These are phyloP conservation scores for Tulasnella sp. DNA, from an alignment of 768 basidiomycete genomes.

Conservation along the genomic window DNA sequence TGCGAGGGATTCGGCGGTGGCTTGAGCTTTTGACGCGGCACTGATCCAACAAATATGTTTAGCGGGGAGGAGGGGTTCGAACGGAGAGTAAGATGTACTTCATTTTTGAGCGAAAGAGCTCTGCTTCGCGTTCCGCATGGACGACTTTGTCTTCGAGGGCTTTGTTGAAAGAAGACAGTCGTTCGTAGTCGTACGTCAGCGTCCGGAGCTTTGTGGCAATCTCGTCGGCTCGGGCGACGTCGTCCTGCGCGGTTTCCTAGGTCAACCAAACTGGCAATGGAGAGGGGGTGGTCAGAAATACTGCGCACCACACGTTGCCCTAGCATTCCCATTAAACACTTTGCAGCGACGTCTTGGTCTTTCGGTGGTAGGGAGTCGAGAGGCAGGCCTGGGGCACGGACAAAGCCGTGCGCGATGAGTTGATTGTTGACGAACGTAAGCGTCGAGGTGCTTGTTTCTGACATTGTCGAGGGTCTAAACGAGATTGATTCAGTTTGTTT, in stretches of 20 bases:
- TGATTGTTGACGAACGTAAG: conserved; percentile 63
- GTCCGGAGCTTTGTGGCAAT: conserved; percentile 63
- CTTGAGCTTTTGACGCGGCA: conserved; percentile 40
- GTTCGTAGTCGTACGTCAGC: conserved; percentile 69
- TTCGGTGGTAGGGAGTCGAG: conserved; percentile 50
- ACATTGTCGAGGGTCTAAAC: background rate
- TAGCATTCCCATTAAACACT: conserved; percentile 66
- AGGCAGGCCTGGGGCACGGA: conserved; percentile 47
- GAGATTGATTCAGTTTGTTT: too few relatives aligned
- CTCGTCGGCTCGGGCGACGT: conserved; percentile 71
- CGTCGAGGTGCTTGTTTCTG: conserved; percentile 12
- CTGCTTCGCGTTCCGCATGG: conserved; percentile 68
- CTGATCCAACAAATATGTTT: conserved; percentile 25
- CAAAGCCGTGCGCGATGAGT: conserved; percentile 71
- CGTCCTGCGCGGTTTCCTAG: conserved; percentile 33
- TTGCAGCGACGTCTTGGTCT: conserved; percentile 47
- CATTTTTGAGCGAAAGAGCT: conserved; percentile 57
- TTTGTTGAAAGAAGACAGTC: conserved; percentile 53
- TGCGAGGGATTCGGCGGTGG: conserved; percentile 50
- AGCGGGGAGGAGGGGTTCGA: background rate
- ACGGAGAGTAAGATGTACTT: conserved; percentile 37
- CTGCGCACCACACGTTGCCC: conserved; percentile 61
- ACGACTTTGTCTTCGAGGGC: conserved; percentile 48
- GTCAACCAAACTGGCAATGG: background rate
- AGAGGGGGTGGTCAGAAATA: background rate